Conservation (phyloP, 345 rosid genomes). For the Euphorbia peplus region DNA sequence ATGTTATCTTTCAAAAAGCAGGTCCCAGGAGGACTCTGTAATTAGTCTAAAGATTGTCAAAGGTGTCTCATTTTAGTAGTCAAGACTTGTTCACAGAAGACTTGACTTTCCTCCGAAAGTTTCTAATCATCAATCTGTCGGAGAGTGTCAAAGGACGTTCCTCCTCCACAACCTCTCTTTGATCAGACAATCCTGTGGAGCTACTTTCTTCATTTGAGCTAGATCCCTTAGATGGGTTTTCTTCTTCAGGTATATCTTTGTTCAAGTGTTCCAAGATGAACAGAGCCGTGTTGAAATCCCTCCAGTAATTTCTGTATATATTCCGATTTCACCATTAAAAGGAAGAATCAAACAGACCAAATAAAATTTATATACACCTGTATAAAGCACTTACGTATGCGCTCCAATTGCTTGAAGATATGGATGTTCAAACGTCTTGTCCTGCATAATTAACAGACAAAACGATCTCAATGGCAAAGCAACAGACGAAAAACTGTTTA, state of each 20-base stretch:
- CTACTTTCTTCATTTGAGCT: constrained; percentile 29
- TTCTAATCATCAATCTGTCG: constrained; percentile 38
- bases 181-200: constrained; percentile 43
- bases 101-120: constrained; percentile 59
- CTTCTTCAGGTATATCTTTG: constrained; percentile 64
- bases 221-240: constrained; percentile 31
- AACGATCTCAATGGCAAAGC: background rate
- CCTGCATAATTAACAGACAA: constrained; percentile 8
- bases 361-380: background rate
- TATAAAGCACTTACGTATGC: constrained; percentile 65
- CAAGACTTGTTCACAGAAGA: constrained; percentile 37
- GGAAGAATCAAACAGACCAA: background rate
- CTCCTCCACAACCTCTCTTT: constrained; percentile 48
- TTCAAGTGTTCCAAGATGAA: constrained; percentile 85
- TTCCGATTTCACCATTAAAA: constrained; percentile 12
- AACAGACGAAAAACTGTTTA: too few species aligned
- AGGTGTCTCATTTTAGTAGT: background rate
- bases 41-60: too few species aligned
- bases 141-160: constrained; percentile 83
- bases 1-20: background rate
- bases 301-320: constrained; percentile 92
- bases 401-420: constrained; percentile 93
- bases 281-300: constrained; percentile 87
- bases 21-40: background rate
- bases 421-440: constrained; percentile 60